Evolutionary conservation across 2,329 filamentous ascomycete genomes (phyloP).

Genomic region (Arachnomyces sp.): DNA sequence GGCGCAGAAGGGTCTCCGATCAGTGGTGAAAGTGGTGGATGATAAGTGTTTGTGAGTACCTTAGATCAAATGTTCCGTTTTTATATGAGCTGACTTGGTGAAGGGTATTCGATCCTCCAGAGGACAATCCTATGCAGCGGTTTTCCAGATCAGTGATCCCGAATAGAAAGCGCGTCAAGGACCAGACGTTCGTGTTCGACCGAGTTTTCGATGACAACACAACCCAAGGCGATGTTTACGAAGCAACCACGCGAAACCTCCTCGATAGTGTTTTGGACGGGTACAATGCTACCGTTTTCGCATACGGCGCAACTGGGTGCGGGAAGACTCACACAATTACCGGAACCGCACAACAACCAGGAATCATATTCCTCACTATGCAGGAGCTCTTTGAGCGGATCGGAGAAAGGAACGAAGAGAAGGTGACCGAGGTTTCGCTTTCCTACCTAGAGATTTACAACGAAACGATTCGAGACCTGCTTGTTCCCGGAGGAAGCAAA

Average conservation of each 20-base stretch:
- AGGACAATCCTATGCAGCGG: slow-evolving; percentile 83
- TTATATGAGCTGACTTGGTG: slow-evolving; percentile 13
- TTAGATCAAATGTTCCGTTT: background rate
- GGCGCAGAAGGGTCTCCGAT: slow-evolving; percentile 73
- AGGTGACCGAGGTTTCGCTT: slow-evolving; percentile 79
- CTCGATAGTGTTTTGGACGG: slow-evolving; percentile 92
- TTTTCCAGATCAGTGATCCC: slow-evolving; percentile 76
- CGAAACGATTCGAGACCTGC: slow-evolving; percentile 90
- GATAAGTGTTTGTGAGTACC: slow-evolving; percentile 80
- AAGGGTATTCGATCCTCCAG: slow-evolving; percentile 93
- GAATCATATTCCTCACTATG: slow-evolving; percentile 98
- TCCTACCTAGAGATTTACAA: slow-evolving; percentile 99
- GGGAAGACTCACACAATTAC: slow-evolving; percentile 98
- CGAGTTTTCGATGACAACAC: slow-evolving; percentile 94
- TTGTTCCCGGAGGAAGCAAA: slow-evolving; percentile 78
- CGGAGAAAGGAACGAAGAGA: slow-evolving; percentile 73
- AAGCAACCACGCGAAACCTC: slow-evolving; percentile 79
- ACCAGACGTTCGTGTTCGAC: slow-evolving; percentile 96
- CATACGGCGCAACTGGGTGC: slow-evolving; percentile 94
- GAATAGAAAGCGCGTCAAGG: slow-evolving; percentile 85
- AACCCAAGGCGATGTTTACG: slow-evolving; percentile 87
- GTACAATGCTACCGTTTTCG: slow-evolving; percentile 98
- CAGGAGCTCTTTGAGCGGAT: slow-evolving; percentile 98
- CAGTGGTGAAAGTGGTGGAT: slow-evolving; percentile 93
- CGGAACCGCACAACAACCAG: slow-evolving; percentile 82